Evolutionary conservation across 1,284 basidiomycete genomes (phyloP), one percentile per base, ranked within the genome.

Genomic region (Papiliotrema laurentii): DNA sequence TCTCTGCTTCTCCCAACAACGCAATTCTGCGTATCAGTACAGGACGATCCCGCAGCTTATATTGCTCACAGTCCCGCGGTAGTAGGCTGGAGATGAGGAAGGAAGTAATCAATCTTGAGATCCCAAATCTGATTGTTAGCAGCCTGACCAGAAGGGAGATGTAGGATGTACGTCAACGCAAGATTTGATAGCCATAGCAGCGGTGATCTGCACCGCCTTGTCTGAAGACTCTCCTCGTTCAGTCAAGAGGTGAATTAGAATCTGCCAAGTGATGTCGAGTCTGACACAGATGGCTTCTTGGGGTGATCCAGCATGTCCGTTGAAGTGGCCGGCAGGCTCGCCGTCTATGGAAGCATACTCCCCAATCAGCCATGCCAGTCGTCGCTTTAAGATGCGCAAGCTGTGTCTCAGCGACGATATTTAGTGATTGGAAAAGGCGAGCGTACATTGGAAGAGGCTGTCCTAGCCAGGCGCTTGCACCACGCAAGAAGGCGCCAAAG

Each of bases 341-440:
- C 28, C 41, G 11, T 43, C 41, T 18, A 33, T 43, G 0, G 70
- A 66, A 3, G 79, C 79, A 83, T 87, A 89, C 77, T 85, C 86
- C 13, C 89, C 89, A 37, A 94, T 80, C 5, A 92, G 73, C 89
- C 89, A 92, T 0, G 89, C 89, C 53, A 93, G 86, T 36, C 90
- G 81, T 19, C 89, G 82, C 72, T 93, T 91, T 52, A 93, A 80
- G 41, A 93, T 87, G 0, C 87, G 86, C 62, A 86, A 89, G 49
- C 87, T 91, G 54, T 13, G 18, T n/a, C 22, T 22, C 10, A 30
- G 9, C 4, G 5, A n/a, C 18, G 2, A 10, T 5, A 18, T 21
- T 1, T n/a, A 30, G 11, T 37, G 5, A 31, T 43, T 9, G 26
- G 16, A 4, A 13, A 21, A 14, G 22, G 5, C 35, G 14, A 30